phyloP scores from a whole-genome alignment of 352 stramenopile species.

The Phytopythium chamaehyphon region DNA sequence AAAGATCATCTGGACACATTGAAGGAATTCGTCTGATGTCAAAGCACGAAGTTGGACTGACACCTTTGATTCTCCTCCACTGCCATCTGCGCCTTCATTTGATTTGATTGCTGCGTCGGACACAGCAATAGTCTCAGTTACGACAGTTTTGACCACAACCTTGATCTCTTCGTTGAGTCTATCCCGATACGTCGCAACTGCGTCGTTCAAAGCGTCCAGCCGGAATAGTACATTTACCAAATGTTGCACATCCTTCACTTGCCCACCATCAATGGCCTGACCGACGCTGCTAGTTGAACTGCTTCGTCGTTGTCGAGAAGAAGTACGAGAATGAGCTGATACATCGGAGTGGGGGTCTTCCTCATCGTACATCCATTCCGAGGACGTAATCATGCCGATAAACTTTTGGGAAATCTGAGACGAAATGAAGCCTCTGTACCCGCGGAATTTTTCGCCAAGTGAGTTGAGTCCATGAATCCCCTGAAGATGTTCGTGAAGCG shows the following conservation, averaged over 20 bases:
- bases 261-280: slow-evolving; percentile 31
- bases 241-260: slow-evolving; percentile 34
- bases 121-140: slow-evolving; percentile 84
- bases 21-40: slow-evolving; percentile 80
- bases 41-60: slow-evolving; percentile 75
- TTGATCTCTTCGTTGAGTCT: slow-evolving; percentile 85
- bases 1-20: slow-evolving; percentile 89
- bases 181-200: slow-evolving; percentile 73
- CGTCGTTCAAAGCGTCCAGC: slow-evolving; percentile 62
- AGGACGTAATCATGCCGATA: slow-evolving; percentile 73
- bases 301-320: background rate
- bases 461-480: slow-evolving; percentile 72
- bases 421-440: slow-evolving; percentile 68
- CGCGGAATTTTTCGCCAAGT: slow-evolving; percentile 70
- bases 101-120: slow-evolving; percentile 44
- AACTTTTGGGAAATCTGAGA: slow-evolving; percentile 79
- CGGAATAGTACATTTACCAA: slow-evolving; percentile 75
- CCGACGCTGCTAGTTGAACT: slow-evolving; percentile 11
- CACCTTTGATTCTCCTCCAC: slow-evolving; percentile 63
- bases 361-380: slow-evolving; percentile 78
- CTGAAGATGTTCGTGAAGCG: slow-evolving; percentile 66
- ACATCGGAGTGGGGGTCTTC: slow-evolving; percentile 17
- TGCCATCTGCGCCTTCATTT: slow-evolving; percentile 1
- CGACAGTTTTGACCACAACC: slow-evolving; percentile 83
- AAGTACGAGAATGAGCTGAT: background rate